phyloP scores from a whole-genome alignment of 768 basidiomycete genomes.

The button mushroom (Agaricus bisporus) region DNA sequence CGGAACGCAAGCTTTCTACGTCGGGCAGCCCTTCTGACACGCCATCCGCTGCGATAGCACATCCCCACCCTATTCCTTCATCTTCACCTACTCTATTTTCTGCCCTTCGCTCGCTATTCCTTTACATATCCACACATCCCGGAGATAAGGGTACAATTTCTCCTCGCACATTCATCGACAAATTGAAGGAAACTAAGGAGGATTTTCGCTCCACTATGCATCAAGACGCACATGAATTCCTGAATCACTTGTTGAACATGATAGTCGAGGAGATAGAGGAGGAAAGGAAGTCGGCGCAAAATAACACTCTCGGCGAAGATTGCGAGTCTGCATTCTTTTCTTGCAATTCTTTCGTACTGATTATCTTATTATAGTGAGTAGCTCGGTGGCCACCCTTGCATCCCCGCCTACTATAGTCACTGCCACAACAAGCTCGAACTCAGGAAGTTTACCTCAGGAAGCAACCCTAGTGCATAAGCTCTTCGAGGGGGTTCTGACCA shows the following conservation, averaged over 20 bases:
- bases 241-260: conserved; percentile 89
- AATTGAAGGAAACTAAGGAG: conserved; percentile 89
- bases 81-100: conserved; percentile 78
- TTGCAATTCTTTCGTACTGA: conserved; percentile 4
- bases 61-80: conserved; percentile 43
- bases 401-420: conserved; percentile 34
- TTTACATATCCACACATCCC: conserved; percentile 74
- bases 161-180: conserved; percentile 88
- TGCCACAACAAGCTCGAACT: conserved; percentile 37
- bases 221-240: conserved; percentile 98
- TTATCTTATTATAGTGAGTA: conserved; percentile 41
- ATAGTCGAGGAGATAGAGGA: conserved; percentile 91
- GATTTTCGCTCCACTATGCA: conserved; percentile 88
- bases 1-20: conserved; percentile 44
- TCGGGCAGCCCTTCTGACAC: conserved; percentile 19
- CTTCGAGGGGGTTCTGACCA: conserved; percentile 91
- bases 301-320: conserved; percentile 47
- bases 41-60: conserved; percentile 21
- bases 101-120: conserved; percentile 88
- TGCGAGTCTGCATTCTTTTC: conserved; percentile 39
- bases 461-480: conserved; percentile 85
- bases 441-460: conserved; percentile 39
- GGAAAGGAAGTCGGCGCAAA: conserved; percentile 43
- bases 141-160: conserved; percentile 79
- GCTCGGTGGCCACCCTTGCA: conserved; percentile 49